These are phyloP conservation scores for Colletotrichum sp. DNA, from an alignment of 2,329 filamentous ascomycete genomes.

Conservation along the genomic window DNA sequence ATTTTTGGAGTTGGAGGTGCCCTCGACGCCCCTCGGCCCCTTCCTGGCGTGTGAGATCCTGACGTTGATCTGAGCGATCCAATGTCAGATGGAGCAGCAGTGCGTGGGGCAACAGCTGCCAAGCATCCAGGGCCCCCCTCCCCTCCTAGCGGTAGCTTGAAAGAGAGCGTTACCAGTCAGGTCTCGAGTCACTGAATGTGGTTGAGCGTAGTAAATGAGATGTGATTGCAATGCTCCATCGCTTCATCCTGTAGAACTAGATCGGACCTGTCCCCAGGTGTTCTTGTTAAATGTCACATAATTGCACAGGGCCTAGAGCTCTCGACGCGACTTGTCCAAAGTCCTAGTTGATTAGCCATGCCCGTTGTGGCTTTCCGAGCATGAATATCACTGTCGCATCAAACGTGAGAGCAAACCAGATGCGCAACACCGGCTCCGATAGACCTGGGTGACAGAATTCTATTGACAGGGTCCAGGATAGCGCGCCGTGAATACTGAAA, in stretches of 20 bases:
- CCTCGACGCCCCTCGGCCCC: not conserved
- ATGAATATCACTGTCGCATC: constrained; percentile 16
- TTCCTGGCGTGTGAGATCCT: constrained; percentile 6
- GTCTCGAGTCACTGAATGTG: constrained; percentile 2
- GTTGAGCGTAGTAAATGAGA: constrained; percentile 7
- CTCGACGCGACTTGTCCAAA: not conserved
- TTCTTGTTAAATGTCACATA: not conserved
- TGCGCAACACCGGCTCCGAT: not conserved
- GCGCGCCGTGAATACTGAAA: not conserved
- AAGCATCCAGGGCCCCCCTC: constrained; percentile 14
- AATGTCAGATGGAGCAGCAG: constrained; percentile 20
- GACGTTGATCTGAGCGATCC: constrained; percentile 15
- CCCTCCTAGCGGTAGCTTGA: not conserved
- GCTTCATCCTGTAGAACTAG: not conserved
- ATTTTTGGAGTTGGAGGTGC: not conserved
- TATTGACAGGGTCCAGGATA: not conserved
- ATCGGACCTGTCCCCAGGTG: not conserved
- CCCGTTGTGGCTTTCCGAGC: not conserved
- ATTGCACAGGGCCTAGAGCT: not conserved
- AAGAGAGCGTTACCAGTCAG: not conserved
- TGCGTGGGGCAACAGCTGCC: constrained; percentile 16
- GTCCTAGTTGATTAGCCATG: not conserved
- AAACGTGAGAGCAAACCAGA: not conserved
- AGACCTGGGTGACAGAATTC: not conserved
- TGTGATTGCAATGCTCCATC: not conserved